A percentile compares a stretch with the other conserved stretches of the same genome.
phyloP scores from a whole-genome alignment of 768 basidiomycete genomes.

The Phylloporus scabripes region DNA sequence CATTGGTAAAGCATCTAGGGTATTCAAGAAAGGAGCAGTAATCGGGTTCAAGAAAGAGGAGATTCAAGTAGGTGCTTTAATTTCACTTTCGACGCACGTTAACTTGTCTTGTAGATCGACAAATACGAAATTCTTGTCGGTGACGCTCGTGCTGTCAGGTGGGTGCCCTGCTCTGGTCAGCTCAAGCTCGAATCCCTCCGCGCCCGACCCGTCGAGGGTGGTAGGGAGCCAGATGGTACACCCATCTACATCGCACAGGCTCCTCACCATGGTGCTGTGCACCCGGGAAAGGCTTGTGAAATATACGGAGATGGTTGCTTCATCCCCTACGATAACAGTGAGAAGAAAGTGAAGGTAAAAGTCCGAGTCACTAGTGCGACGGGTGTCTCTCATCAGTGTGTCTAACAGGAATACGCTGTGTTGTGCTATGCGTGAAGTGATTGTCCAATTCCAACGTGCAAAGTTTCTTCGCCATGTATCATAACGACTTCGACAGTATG shows the following conservation, averaged over 20 bases:
- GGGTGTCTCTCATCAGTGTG: neutral
- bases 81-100: neutral
- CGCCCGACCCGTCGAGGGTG: conserved; percentile 58
- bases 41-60: conserved; percentile 59
- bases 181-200: conserved; percentile 42
- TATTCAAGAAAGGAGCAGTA: conserved; percentile 56
- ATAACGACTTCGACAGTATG: neutral
- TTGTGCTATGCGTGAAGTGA: conserved; percentile 4
- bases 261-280: conserved; percentile 42
- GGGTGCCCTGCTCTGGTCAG: conserved; percentile 47
- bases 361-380: neutral
- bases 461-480: neutral
- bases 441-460: neutral
- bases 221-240: conserved; percentile 56
- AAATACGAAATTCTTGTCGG: conserved; percentile 71
- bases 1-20: conserved; percentile 57
- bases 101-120: conserved; percentile 39
- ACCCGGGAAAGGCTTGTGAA: conserved; percentile 62
- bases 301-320: conserved; percentile 49
- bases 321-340: conserved; percentile 48
- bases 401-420: conserved; percentile 5
- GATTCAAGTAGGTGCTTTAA: conserved; percentile 42
- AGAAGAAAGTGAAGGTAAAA: conserved; percentile 48
- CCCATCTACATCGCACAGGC: conserved; percentile 59
- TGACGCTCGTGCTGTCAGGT: conserved; percentile 48